A percentile compares a stretch with the other conserved stretches of the same genome.
Evolutionary conservation across 2,329 filamentous ascomycete genomes (phyloP).

Genomic region (Cladosporium austrohemisphaericum): DNA sequence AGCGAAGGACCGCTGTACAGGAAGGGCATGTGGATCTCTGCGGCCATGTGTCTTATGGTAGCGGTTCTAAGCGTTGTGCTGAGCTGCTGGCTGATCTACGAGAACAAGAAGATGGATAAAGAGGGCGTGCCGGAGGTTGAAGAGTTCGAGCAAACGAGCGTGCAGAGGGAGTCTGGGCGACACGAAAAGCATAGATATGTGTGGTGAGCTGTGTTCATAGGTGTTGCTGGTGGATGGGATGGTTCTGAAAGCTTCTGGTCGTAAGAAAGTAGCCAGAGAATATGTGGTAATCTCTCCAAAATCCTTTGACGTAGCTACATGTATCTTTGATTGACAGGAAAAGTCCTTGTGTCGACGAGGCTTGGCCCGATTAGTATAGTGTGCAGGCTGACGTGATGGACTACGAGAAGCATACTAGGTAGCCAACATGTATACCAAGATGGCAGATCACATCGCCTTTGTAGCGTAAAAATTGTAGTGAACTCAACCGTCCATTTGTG

Average conservation of each 20-base stretch:
- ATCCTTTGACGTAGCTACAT: too few relatives aligned
- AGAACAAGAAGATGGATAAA: slow-evolving; percentile 59
- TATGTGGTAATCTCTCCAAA: too few relatives aligned
- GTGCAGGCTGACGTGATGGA: too few relatives aligned
- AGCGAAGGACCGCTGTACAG: slow-evolving; percentile 45
- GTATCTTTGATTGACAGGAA: too few relatives aligned
- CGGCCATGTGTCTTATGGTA: slow-evolving; percentile 60
- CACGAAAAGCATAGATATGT: slow-evolving; percentile 21
- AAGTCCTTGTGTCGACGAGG: too few relatives aligned
- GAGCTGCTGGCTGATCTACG: slow-evolving; percentile 53
- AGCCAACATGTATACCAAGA: too few relatives aligned
- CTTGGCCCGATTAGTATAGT: too few relatives aligned
- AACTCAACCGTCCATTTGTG: neutral
- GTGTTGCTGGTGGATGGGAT: neutral
- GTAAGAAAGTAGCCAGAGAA: too few relatives aligned
- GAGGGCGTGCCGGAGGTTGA: slow-evolving; percentile 32
- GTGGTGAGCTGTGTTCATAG: slow-evolving; percentile 17
- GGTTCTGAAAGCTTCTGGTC: too few relatives aligned
- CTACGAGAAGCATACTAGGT: too few relatives aligned
- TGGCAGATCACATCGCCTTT: too few relatives aligned
- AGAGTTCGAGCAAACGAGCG: slow-evolving; percentile 23
- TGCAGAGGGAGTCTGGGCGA: slow-evolving; percentile 16
- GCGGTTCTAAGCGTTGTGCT: slow-evolving; percentile 52
- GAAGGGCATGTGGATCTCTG: slow-evolving; percentile 59
- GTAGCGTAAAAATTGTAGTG: too few relatives aligned